These are phyloP conservation scores for Zopfochytrium polystomum DNA, from an alignment of 371 early-diverging fungal genomes.

Conservation along the genomic window DNA sequence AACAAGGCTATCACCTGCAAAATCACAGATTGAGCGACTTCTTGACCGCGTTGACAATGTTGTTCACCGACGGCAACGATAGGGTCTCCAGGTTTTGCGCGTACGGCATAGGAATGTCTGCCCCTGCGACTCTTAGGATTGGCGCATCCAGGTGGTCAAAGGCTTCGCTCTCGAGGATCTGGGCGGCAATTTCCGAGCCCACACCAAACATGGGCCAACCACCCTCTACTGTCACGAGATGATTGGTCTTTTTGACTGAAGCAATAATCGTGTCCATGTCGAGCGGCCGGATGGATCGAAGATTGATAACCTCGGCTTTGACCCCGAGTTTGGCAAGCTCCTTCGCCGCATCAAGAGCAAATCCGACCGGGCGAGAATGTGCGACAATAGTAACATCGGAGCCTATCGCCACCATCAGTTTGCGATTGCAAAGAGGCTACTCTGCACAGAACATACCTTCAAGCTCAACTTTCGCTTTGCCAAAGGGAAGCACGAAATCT, in stretches of 20 bases:
- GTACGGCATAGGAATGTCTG: constrained; percentile 99
- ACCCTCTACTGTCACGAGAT: constrained; percentile 94
- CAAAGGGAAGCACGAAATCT: constrained; percentile 91
- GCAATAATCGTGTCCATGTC: constrained; percentile 91
- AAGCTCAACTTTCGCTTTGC: constrained; percentile 95
- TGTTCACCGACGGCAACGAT: constrained; percentile 84
- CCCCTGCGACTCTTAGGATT: constrained; percentile 92
- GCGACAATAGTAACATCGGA: constrained; percentile 92
- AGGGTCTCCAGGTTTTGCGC: constrained; percentile 91
- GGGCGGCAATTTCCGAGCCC: constrained; percentile 95
- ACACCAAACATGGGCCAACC: constrained; percentile 97
- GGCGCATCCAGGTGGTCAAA: constrained; percentile 97
- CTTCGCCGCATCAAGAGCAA: constrained; percentile 89
- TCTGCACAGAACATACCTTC: constrained; percentile 56
- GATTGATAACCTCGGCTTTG: constrained; percentile 92
- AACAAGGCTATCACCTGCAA: too few species aligned
- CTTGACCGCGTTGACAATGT: constrained; percentile 60
- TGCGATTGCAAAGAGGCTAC: constrained; percentile 7
- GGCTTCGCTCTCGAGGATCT: constrained; percentile 90
- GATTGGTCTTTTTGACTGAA: constrained; percentile 97
- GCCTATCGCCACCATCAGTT: constrained; percentile 38
- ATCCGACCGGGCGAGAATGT: constrained; percentile 89
- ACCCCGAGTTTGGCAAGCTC: constrained; percentile 83
- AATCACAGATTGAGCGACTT: constrained; percentile 36
- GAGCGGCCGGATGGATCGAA: constrained; percentile 96